Percentiles rank a stretch among this genome's conserved stretches.
phyloP scores from a whole-genome alignment of 306 rosid genomes.

The Calophaca sinica region DNA sequence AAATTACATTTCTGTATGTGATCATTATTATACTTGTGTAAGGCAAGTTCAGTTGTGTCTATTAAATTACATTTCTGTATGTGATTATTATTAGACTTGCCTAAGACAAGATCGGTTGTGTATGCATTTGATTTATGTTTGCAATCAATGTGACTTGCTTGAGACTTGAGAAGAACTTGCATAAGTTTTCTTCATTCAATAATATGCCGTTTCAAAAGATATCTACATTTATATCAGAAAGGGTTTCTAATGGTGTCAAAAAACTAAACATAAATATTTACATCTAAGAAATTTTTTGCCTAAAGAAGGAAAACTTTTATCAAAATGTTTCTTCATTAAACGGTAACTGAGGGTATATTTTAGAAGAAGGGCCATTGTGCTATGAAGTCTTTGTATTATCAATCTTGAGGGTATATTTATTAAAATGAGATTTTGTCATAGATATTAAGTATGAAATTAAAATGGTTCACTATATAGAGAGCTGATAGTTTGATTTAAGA shows the following conservation, averaged over 20 bases:
- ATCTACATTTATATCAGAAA: slow-evolving; percentile 23
- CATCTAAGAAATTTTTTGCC: not conserved
- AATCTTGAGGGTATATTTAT: slow-evolving; percentile 19
- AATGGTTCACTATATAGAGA: not conserved
- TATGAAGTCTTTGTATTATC: slow-evolving; percentile 21
- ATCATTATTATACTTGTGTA: slow-evolving; percentile 14
- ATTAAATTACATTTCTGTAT: slow-evolving; percentile 30
- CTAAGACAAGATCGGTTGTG: not conserved
- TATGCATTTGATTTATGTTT: slow-evolving; percentile 14
- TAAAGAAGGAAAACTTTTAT: not conserved
- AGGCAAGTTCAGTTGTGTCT: slow-evolving; percentile 23
- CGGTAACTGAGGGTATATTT: slow-evolving; percentile 3
- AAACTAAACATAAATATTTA: slow-evolving; percentile 3
- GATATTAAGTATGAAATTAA: slow-evolving; percentile 42
- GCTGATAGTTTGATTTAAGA: slow-evolving; percentile 39
- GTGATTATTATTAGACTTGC: slow-evolving; percentile 27
- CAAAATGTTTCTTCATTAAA: slow-evolving; percentile 13
- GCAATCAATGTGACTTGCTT: slow-evolving; percentile 25
- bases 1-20: slow-evolving; percentile 31
- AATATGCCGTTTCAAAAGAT: slow-evolving; percentile 33
- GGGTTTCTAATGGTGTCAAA: slow-evolving; percentile 27
- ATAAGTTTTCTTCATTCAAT: slow-evolving; percentile 27
- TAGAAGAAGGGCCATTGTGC: slow-evolving; percentile 12
- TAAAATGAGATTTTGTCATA: slow-evolving; percentile 2
- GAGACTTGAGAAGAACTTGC: slow-evolving; percentile 22